phyloP scores from a whole-genome alignment of 495 filamentous ascomycete species.

The Tuber magnatum region DNA sequence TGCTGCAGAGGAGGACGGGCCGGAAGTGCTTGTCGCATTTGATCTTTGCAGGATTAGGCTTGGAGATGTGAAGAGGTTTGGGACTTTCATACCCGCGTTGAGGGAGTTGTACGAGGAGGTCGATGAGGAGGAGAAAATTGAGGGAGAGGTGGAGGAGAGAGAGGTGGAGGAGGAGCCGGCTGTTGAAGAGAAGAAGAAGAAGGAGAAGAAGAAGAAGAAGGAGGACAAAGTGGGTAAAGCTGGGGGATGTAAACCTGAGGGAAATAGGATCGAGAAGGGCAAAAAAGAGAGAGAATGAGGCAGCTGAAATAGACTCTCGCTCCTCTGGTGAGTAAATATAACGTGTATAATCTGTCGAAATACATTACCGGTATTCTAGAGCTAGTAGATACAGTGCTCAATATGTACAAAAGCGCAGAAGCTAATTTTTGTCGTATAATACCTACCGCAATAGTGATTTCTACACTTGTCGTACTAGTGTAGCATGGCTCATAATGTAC shows the following conservation, averaged over 20 bases:
- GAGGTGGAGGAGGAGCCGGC: slow-evolving; percentile 10
- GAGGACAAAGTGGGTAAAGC: slow-evolving; percentile 31
- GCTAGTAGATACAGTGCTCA: neutral
- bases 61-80: slow-evolving; percentile 69
- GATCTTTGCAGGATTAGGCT: slow-evolving; percentile 82
- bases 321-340: neutral
- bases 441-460: neutral
- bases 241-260: slow-evolving; percentile 27
- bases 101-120: slow-evolving; percentile 55
- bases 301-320: slow-evolving; percentile 8
- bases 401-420: neutral
- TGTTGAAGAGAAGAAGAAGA: slow-evolving; percentile 9
- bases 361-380: neutral
- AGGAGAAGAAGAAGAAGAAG: slow-evolving; percentile 9
- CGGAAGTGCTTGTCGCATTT: slow-evolving; percentile 71
- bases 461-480: neutral
- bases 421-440: neutral
- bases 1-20: slow-evolving; percentile 40
- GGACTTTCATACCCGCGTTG: slow-evolving; percentile 64
- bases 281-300: slow-evolving; percentile 25
- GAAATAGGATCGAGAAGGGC: slow-evolving; percentile 34
- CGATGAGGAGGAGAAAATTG: slow-evolving; percentile 32
- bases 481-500: neutral
- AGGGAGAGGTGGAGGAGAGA: slow-evolving; percentile 24
- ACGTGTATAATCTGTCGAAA: neutral